Conservation (phyloP, 352 stramenopile genomes). For the Globisporangium irregulare region DNA sequence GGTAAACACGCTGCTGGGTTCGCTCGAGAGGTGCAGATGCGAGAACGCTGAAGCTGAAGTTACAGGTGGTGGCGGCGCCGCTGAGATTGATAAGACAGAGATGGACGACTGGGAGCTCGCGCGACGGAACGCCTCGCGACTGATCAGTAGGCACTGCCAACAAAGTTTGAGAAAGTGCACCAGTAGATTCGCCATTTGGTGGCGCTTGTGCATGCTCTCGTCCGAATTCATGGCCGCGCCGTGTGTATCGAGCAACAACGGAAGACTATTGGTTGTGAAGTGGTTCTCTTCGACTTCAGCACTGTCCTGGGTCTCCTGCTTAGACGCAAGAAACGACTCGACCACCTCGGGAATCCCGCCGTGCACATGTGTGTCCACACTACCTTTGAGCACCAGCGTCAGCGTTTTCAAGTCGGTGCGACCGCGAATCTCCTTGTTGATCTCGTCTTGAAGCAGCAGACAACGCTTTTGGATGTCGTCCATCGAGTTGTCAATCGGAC, state of each 20-base stretch:
- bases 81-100: neutral
- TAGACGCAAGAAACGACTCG: conserved; percentile 48
- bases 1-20: conserved; percentile 3
- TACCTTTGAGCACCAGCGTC: conserved; percentile 77
- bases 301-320: neutral
- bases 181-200: conserved; percentile 51
- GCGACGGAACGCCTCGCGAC: conserved; percentile 51
- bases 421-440: conserved; percentile 44
- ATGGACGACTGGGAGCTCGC: conserved; percentile 15
- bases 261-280: neutral
- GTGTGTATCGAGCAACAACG: conserved; percentile 28
- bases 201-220: conserved; percentile 31
- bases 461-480: conserved; percentile 76
- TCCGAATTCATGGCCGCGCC: conserved; percentile 32
- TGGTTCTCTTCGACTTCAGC: neutral
- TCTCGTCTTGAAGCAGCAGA: conserved; percentile 44
- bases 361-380: conserved; percentile 77
- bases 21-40: neutral
- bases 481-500: conserved; percentile 73
- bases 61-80: neutral
- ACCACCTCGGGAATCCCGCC: conserved; percentile 72
- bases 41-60: neutral
- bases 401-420: conserved; percentile 68
- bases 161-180: conserved; percentile 57
- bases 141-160: conserved; percentile 56